phyloP scores from a whole-genome alignment of 2,329 filamentous ascomycete species.

The Hypomyces perniciosus region DNA sequence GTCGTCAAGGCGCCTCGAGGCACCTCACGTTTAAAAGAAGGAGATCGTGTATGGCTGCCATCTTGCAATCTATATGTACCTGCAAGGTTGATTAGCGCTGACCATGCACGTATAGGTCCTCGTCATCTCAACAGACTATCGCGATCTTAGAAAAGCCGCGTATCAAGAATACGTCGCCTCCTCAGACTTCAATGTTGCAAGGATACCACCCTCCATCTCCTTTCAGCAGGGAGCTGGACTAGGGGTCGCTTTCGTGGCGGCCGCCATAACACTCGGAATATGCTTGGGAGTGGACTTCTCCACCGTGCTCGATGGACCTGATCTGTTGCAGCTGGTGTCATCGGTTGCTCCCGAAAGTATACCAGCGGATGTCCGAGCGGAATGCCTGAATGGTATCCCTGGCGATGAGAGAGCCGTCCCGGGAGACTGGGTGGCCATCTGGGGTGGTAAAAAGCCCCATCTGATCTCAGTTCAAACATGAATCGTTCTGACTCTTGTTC shows the following conservation, averaged over 20 bases:
- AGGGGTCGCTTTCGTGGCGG: constrained; percentile 67
- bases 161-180: constrained; percentile 66
- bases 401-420: constrained; percentile 46
- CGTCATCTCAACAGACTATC: constrained; percentile 68
- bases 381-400: constrained; percentile 54
- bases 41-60: constrained; percentile 42
- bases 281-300: constrained; percentile 64
- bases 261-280: constrained; percentile 59
- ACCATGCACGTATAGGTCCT: constrained; percentile 34
- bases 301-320: constrained; percentile 46
- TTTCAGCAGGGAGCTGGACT: constrained; percentile 54
- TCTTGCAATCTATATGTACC: too few relatives aligned
- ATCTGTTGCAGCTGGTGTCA: constrained; percentile 49
- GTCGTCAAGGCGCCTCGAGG: constrained; percentile 41
- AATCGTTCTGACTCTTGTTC: not conserved
- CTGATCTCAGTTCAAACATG: not conserved
- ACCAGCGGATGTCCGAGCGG: constrained; percentile 54
- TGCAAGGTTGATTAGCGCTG: not conserved
- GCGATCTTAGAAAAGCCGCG: constrained; percentile 64
- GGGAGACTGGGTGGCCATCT: constrained; percentile 68
- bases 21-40: constrained; percentile 45
- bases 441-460: constrained; percentile 49
- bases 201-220: constrained; percentile 49
- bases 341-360: constrained; percentile 41
- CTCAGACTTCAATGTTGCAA: constrained; percentile 58